Conservation (phyloP, 2,329 filamentous ascomycete genomes). For the Aspergillus phoenicis region DNA sequence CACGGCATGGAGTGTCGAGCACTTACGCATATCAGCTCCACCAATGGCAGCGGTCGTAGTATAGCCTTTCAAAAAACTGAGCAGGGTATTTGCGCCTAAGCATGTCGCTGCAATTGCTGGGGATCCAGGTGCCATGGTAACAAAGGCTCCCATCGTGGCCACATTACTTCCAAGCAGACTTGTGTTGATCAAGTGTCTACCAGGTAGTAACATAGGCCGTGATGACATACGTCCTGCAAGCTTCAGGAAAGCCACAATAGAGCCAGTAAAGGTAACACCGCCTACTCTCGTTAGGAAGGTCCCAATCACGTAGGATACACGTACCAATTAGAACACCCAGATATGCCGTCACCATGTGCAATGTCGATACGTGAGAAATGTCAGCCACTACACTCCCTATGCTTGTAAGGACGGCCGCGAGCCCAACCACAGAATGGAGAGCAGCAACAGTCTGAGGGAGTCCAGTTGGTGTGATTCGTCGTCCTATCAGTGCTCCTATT, state of each 20-base stretch:
- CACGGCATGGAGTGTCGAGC: slow-evolving; percentile 9
- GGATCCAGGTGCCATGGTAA: slow-evolving; percentile 78
- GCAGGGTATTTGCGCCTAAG: slow-evolving; percentile 71
- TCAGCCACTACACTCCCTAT: slow-evolving; percentile 82
- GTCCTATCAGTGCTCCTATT: slow-evolving; percentile 73
- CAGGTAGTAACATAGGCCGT: slow-evolving; percentile 70
- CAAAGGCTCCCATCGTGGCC: slow-evolving; percentile 80
- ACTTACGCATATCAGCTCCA: slow-evolving; percentile 81
- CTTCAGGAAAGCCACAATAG: slow-evolving; percentile 86
- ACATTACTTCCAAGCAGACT: slow-evolving; percentile 74
- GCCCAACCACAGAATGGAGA: slow-evolving; percentile 84
- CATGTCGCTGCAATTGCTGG: slow-evolving; percentile 78
- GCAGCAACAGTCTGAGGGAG: slow-evolving; percentile 88
- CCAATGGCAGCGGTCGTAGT: slow-evolving; percentile 88
- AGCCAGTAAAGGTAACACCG: slow-evolving; percentile 88
- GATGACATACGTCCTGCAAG: slow-evolving; percentile 82
- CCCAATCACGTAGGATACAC: neutral
- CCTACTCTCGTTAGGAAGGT: slow-evolving; percentile 29
- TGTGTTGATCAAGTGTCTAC: slow-evolving; percentile 74
- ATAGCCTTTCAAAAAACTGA: slow-evolving; percentile 84
- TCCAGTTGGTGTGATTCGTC: slow-evolving; percentile 83
- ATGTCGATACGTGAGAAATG: slow-evolving; percentile 68
- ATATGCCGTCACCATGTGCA: slow-evolving; percentile 85
- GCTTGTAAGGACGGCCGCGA: slow-evolving; percentile 85
- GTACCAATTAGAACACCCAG: slow-evolving; percentile 77